These are phyloP conservation scores for Saccharomycopsis sp. DNA, from an alignment of 805 yeast genomes.

Conservation along the genomic window DNA sequence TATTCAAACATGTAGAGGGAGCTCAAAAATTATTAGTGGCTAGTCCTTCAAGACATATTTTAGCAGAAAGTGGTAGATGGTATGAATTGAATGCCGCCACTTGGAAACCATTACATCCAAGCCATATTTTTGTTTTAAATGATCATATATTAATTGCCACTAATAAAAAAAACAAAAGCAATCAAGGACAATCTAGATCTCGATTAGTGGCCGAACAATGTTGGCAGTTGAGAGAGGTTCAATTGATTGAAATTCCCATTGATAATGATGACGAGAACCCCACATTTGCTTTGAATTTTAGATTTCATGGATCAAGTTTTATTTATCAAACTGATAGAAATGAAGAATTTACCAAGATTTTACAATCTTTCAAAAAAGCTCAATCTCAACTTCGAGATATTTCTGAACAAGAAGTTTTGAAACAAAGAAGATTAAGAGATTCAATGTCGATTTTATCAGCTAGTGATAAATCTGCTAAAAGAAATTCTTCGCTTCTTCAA, in stretches of 20 bases:
- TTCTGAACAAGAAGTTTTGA: conserved; percentile 37
- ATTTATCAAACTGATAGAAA: conserved; percentile 51
- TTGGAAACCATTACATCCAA: conserved; percentile 66
- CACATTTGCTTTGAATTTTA: conserved; percentile 34
- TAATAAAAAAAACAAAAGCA: conserved; percentile 33
- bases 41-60: conserved; percentile 68
- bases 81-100: conserved; percentile 78
- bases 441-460: conserved; percentile 33
- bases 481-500: conserved; percentile 35
- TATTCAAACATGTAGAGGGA: conserved; percentile 84
- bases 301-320: conserved; percentile 38
- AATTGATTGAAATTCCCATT: conserved; percentile 30
- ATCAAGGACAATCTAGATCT: conserved; percentile 22
- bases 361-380: conserved; percentile 49
- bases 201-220: conserved; percentile 60
- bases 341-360: conserved; percentile 45
- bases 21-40: conserved; percentile 72
- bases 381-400: conserved; percentile 49
- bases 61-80: conserved; percentile 78
- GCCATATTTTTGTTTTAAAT: conserved; percentile 66
- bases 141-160: conserved; percentile 72
- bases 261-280: conserved; percentile 19
- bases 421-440: conserved; percentile 33
- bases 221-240: conserved; percentile 62
- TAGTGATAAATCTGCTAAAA: conserved; percentile 18